Evolutionary conservation across 2,329 filamentous ascomycete genomes (phyloP).

Genomic region (Claviceps arundinis): DNA sequence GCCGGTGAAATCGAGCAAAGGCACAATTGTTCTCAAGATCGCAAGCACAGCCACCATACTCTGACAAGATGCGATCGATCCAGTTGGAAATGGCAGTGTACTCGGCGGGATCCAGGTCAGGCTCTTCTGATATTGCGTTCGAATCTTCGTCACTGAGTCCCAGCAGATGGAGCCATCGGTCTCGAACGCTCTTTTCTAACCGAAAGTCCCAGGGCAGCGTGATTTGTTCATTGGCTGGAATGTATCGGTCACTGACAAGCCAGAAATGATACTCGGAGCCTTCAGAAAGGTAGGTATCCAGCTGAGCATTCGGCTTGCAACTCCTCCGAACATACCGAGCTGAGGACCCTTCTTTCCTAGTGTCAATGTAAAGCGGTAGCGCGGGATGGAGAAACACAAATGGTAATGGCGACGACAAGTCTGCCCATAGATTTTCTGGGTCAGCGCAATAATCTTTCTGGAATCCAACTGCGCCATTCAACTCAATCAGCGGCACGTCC

Average conservation of each 20-base stretch:
- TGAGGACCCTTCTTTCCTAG: conserved; percentile 70
- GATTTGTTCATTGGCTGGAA: conserved; percentile 50
- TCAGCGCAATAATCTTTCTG: conserved; percentile 60
- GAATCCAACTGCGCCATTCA: conserved; percentile 66
- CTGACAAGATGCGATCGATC: conserved; percentile 57
- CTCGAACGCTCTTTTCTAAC: conserved; percentile 40
- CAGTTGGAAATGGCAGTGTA: conserved; percentile 48
- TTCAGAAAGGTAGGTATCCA: conserved; percentile 75
- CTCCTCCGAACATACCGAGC: conserved; percentile 86
- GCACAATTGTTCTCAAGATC: conserved; percentile 49
- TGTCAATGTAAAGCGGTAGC: conserved; percentile 87
- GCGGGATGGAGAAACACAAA: conserved; percentile 82
- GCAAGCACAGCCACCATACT: conserved; percentile 71
- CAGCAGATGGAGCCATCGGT: conserved; percentile 43
- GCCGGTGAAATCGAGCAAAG: conserved; percentile 49
- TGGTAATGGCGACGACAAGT: conserved; percentile 50
- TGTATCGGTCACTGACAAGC: conserved; percentile 70
- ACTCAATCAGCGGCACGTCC: conserved; percentile 48
- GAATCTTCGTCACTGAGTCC: conserved; percentile 48
- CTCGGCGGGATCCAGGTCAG: conserved; percentile 45
- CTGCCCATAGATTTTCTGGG: conserved; percentile 52
- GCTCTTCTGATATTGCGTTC: conserved; percentile 31
- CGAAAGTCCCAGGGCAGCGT: conserved; percentile 57
- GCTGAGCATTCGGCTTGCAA: conserved; percentile 75
- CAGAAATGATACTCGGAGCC: conserved; percentile 81